Evolutionary conservation across 179 eudicot genomes (phyloP).

Genomic region (Heliamphora pulchella): DNA sequence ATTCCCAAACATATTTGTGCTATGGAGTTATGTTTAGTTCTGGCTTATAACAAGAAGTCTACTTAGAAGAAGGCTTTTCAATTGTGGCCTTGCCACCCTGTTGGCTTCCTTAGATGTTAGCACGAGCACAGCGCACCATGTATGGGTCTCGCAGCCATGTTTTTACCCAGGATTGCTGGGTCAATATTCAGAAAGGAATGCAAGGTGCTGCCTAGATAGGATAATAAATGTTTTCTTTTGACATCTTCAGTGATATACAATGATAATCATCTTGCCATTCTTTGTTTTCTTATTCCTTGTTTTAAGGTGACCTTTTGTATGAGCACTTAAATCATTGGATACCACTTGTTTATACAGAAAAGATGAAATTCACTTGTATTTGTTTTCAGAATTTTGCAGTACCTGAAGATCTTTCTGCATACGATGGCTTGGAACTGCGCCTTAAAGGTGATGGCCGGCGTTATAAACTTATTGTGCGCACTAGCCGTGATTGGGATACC

Average conservation of each 20-base stretch:
- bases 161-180: no score
- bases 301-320: neutral
- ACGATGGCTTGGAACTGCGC: slow-evolving; percentile 82
- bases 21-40: neutral
- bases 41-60: neutral
- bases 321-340: neutral
- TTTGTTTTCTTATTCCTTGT: neutral
- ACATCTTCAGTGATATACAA: neutral
- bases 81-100: no score
- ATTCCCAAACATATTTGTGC: neutral
- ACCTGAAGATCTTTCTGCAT: slow-evolving; percentile 86
- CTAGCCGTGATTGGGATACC: slow-evolving; percentile 92
- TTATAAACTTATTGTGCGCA: slow-evolving; percentile 80
- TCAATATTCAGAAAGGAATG: neutral
- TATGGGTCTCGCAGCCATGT: neutral
- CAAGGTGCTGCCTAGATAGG: neutral
- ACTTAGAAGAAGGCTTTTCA: neutral
- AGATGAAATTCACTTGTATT: neutral
- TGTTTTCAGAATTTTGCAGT: slow-evolving; percentile 60
- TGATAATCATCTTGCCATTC: neutral
- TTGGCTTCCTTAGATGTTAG: no score
- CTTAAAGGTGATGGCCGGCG: slow-evolving; percentile 88
- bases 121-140: neutral
- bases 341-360: neutral
- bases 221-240: neutral